A percentile compares a stretch with the other conserved stretches of the same genome.
Conservation (phyloP, 176 grass and related monocot species). For the Stipa capillata region DNA sequence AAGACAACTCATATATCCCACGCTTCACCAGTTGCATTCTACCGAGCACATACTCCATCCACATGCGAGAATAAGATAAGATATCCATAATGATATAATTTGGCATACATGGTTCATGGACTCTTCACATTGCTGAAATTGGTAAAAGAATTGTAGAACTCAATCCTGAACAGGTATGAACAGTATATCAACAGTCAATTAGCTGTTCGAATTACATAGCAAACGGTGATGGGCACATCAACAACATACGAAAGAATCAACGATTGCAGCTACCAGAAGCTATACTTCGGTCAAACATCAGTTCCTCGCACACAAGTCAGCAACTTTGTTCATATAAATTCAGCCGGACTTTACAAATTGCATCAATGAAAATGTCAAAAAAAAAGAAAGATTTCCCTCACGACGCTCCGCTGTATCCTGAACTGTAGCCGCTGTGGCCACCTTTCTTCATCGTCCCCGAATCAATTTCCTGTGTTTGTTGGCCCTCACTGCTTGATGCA, state of each 20-base stretch:
- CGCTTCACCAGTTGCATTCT: background rate
- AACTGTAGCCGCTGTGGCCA: constrained; percentile 43
- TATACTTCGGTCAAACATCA: constrained; percentile 34
- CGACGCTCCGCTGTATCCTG: constrained; percentile 45
- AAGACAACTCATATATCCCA: constrained; percentile 7
- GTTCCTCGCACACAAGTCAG: constrained; percentile 38
- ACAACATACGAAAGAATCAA: constrained; percentile 51
- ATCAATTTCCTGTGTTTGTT: constrained; percentile 63
- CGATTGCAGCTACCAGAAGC: constrained; percentile 33
- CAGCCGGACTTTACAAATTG: constrained; percentile 40
- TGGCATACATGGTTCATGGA: background rate
- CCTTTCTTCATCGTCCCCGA: constrained; percentile 42
- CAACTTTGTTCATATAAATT: constrained; percentile 30
- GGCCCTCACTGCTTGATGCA: constrained; percentile 77
- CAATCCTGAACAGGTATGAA: background rate
- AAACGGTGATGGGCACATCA: constrained; percentile 7
- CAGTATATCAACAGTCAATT: constrained; percentile 16
- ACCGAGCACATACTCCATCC: background rate
- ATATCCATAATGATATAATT: background rate
- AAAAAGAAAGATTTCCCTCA: constrained; percentile 10
- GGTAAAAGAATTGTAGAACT: background rate
- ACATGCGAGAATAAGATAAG: background rate
- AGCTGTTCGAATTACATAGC: constrained; percentile 35
- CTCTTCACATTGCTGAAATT: background rate
- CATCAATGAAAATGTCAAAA: constrained; percentile 1